Percentiles rank a stretch among this genome's conserved stretches.
Conservation (phyloP, 345 rosid species). For the Aquilaria yunnanensis region DNA sequence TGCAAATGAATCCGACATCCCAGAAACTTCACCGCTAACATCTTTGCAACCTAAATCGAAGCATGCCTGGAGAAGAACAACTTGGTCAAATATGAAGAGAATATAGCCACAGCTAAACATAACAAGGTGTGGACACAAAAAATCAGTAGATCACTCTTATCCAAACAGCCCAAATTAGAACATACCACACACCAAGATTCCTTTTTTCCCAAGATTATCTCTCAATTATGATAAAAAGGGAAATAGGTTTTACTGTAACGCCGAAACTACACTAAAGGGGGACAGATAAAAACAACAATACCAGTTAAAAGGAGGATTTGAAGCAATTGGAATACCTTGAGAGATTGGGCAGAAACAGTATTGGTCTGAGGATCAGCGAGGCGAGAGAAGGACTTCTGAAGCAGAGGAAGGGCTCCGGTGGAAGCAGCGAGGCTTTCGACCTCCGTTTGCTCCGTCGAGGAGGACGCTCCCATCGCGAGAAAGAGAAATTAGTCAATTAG, state of each 20-base stretch:
- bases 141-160: background rate
- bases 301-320: background rate
- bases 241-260: background rate
- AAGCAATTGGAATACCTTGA: constrained; percentile 40
- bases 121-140: background rate
- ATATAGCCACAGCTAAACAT: background rate
- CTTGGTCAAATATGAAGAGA: background rate
- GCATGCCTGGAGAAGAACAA: constrained; percentile 42
- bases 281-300: background rate
- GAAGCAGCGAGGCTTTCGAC: constrained; percentile 69
- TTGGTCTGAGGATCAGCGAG: constrained; percentile 56
- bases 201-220: no score
- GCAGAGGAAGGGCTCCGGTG: constrained; percentile 61
- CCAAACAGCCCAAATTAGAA: background rate
- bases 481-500: background rate
- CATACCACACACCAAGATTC: background rate
- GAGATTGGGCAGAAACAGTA: constrained; percentile 38
- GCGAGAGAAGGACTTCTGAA: constrained; percentile 51
- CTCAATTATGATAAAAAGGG: background rate
- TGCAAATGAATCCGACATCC: constrained; percentile 34
- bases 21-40: constrained; percentile 33
- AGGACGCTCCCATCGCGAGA: constrained; percentile 65
- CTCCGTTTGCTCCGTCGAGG: constrained; percentile 64
- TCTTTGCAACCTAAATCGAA: constrained; percentile 37
- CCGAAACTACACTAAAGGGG: background rate